Evolutionary conservation across 164 flowering plant genomes (phyloP).

Genomic region (Santalum album): DNA sequence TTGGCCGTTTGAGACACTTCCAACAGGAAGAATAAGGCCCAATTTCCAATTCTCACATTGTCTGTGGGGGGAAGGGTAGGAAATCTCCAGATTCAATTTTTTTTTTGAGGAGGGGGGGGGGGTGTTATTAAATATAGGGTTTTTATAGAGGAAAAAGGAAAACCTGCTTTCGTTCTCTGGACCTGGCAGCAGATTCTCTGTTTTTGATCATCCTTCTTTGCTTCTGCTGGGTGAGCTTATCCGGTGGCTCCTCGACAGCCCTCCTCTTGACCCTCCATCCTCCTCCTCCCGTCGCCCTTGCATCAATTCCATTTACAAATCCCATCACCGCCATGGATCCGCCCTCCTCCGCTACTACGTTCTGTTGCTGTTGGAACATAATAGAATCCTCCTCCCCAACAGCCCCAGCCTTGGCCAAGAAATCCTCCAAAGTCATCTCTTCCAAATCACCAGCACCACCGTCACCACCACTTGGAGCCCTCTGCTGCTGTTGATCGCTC

Average conservation of each 20-base stretch:
- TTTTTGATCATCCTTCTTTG: conserved; percentile 66
- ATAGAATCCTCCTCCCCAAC: conserved; percentile 48
- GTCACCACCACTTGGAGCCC: conserved; percentile 5
- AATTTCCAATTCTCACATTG: no score
- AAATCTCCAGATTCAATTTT: no score
- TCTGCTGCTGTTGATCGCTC: conserved; percentile 11
- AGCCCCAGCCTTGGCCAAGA: conserved; percentile 63
- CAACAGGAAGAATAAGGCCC: no score
- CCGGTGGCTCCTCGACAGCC: conserved; percentile 31
- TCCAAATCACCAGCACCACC: conserved; percentile 28
- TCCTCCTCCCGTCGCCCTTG: conserved; percentile 7
- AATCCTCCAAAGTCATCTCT: conserved; percentile 81
- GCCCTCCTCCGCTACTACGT: not conserved
- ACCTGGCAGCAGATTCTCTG: conserved; percentile 63
- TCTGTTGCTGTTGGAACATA: conserved; percentile 5
- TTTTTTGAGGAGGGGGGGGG: no score
- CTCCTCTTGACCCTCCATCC: conserved; percentile 30
- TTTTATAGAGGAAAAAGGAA: not conserved
- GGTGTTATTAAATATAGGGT: no score
- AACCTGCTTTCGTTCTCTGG: conserved; percentile 65
- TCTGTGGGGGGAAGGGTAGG: no score
- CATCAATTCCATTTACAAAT: conserved; percentile 8
- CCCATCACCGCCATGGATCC: conserved; percentile 9
- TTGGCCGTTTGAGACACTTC: no score
- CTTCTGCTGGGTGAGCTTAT: conserved; percentile 53